A percentile compares a stretch with the other conserved stretches of the same genome.
These are phyloP conservation scores for Pholiota molesta DNA, from an alignment of 768 basidiomycete genomes.

Conservation along the genomic window DNA sequence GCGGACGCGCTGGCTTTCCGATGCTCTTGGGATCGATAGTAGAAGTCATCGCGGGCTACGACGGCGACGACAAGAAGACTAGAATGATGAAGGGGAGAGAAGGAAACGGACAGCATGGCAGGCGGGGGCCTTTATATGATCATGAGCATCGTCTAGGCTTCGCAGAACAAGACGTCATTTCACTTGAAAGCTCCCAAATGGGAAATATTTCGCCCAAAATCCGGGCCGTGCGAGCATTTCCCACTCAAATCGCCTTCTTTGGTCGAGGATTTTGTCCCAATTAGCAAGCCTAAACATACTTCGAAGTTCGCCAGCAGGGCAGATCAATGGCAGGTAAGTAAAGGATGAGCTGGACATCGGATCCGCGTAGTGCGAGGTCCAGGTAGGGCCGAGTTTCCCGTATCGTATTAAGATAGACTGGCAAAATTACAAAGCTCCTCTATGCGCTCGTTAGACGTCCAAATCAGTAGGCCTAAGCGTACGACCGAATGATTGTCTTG, in stretches of 20 bases:
- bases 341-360: not conserved
- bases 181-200: constrained; percentile 9
- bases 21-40: constrained; percentile 66
- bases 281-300: not conserved
- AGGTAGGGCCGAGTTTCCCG: not conserved
- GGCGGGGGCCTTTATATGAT: constrained; percentile 17
- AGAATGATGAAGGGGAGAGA: not conserved
- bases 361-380: constrained; percentile 3
- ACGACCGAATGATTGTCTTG: not conserved
- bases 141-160: constrained; percentile 10
- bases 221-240: not conserved
- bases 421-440: not conserved
- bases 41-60: constrained; percentile 55
- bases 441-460: not conserved
- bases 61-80: not conserved
- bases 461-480: not conserved
- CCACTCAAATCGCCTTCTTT: not conserved
- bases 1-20: constrained; percentile 59
- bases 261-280: not conserved
- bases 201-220: not conserved
- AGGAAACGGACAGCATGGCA: constrained; percentile 13
- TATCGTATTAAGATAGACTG: not conserved
- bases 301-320: not conserved
- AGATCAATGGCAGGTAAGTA: too few relatives aligned
- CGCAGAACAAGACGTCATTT: constrained; percentile 24